Evolutionary conservation across 495 filamentous ascomycete species (phyloP).

Genomic region (Neurospora sp.): DNA sequence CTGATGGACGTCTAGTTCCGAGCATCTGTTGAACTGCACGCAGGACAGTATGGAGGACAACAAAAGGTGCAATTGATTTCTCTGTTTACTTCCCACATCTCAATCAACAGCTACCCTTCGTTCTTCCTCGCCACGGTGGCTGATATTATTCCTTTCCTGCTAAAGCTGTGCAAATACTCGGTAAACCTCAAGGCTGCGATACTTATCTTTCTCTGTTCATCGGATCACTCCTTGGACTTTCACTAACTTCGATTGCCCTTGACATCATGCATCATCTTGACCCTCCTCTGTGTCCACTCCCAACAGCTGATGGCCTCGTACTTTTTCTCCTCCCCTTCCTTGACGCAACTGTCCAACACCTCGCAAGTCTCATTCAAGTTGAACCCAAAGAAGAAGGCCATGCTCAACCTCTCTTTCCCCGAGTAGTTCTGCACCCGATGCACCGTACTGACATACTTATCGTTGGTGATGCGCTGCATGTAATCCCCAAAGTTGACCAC

Average conservation of each 20-base stretch:
- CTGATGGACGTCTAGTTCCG: too few relatives aligned
- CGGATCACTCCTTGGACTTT: background rate
- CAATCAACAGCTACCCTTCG: too few relatives aligned
- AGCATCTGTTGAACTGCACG: too few relatives aligned
- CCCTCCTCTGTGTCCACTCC: constrained; percentile 26
- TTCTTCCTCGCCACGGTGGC: too few relatives aligned
- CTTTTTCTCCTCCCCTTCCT: constrained; percentile 38
- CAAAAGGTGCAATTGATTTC: too few relatives aligned
- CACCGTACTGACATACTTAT: constrained; percentile 47
- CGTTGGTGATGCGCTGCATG: constrained; percentile 55
- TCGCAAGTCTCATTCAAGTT: constrained; percentile 36
- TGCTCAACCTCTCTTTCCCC: constrained; percentile 38
- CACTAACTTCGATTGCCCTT: background rate
- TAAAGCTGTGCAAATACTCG: too few relatives aligned
- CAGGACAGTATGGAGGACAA: too few relatives aligned
- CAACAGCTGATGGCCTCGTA: constrained; percentile 49
- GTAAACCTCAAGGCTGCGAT: too few relatives aligned
- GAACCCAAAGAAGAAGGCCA: constrained; percentile 51
- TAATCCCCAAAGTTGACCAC: constrained; percentile 62
- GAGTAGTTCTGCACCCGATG: constrained; percentile 47
- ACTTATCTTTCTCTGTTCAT: too few relatives aligned
- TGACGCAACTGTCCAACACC: constrained; percentile 43
- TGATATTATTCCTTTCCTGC: too few relatives aligned
- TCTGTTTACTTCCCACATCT: too few relatives aligned
- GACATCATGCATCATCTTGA: constrained; percentile 17